phyloP scores from a whole-genome alignment of 2,329 filamentous ascomycete genomes.

The Ilyonectria destructans region DNA sequence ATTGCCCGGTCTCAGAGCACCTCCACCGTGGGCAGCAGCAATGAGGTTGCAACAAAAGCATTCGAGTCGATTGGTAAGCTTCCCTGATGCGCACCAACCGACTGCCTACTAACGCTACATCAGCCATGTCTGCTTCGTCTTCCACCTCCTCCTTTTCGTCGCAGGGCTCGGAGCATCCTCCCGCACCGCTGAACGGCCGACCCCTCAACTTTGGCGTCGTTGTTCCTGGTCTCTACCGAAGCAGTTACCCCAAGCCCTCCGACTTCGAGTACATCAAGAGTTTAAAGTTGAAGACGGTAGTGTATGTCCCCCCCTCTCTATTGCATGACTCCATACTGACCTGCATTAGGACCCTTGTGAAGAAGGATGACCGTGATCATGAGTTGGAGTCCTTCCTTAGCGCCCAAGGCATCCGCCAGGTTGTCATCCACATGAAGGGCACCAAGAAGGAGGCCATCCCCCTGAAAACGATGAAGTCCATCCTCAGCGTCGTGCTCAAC shows the following conservation, averaged over 20 bases:
- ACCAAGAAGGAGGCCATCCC: constrained; percentile 88
- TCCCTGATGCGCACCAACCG: background rate
- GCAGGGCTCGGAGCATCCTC: constrained; percentile 38
- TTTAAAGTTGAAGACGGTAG: constrained; percentile 83
- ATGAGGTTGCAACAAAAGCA: constrained; percentile 36
- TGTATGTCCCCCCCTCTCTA: constrained; percentile 65
- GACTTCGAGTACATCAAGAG: constrained; percentile 80
- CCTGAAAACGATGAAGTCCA: constrained; percentile 76
- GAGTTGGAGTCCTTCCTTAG: constrained; percentile 75
- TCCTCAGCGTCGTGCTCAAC: constrained; percentile 81
- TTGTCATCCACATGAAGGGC: constrained; percentile 85
- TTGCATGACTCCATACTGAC: constrained; percentile 32
- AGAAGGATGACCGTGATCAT: constrained; percentile 70
- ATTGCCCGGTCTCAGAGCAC: constrained; percentile 41
- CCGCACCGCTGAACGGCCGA: constrained; percentile 49
- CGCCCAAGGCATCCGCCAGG: constrained; percentile 78
- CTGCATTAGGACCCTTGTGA: constrained; percentile 71
- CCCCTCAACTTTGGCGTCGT: constrained; percentile 86
- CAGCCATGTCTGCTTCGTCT: constrained; percentile 39
- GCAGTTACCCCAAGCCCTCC: constrained; percentile 81
- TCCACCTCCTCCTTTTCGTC: constrained; percentile 36
- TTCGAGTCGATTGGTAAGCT: constrained; percentile 44
- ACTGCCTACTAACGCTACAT: constrained; percentile 26
- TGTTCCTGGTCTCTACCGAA: constrained; percentile 83
- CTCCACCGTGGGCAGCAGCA: constrained; percentile 12